Evolutionary conservation across 192 early-diverging fungal genomes (phyloP), one percentile per base, ranked within the genome.

Genomic region (Linnemannia elongata): DNA sequence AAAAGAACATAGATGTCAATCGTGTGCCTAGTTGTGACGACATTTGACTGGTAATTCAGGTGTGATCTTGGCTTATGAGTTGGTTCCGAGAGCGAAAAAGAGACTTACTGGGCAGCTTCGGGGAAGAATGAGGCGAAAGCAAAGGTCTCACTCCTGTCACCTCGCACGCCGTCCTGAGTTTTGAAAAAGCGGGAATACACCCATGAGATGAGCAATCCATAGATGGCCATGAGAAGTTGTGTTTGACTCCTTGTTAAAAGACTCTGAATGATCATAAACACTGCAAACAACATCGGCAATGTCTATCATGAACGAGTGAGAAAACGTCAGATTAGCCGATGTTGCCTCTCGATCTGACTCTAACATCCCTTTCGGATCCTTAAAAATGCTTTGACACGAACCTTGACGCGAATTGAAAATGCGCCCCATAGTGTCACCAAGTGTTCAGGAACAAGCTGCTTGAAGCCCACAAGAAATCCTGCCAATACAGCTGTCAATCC

Each of bases 141-240:
- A 93, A 99, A 99, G 1, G 96, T 94, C 57, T 98, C 97, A 83
- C 95, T 96, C 35, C 96, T 93, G 81, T 98, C 98, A 66, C 98
- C 98, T 52, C 88, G 89, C 24, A 96, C 90, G 20, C 95, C 93
- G 79, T 96, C 96, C 70, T 97, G 92, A 38, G 90, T 77, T 74
- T 95, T 96, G 89, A 94, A 97, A 91, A 97, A 98, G 24, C 97
- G 92, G 66, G 95, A 91, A 82, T 97, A 98, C 0, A 96, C 77
- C 94, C 97, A 99, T 1, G 95, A 88, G 52, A 93, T 91, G 13
- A 95, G 69, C 24, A 94, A 93, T 18, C 97, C 97, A 74, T 93
- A 93, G 69, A 95, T 88, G 17, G 95, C 93, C 76, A 98, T 89
- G 79, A 94, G 91, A 73, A 94, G 92, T 47, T 92, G 85, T 89